Conservation (phyloP, 129 eudicot species). For the Dittrichia graveolens region DNA sequence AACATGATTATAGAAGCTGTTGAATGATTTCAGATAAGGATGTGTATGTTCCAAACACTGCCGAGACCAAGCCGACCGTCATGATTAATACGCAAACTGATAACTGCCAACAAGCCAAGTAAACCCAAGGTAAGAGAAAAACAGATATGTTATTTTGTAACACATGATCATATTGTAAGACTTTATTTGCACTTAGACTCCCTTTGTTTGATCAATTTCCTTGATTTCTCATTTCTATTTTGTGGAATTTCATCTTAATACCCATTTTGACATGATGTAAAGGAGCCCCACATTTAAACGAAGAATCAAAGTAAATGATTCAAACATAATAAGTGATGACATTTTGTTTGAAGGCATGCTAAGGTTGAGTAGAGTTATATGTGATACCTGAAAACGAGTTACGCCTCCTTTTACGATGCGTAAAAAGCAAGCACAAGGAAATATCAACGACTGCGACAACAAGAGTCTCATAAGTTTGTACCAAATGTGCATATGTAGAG, state of each 20-base stretch:
- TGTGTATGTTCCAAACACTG: conserved; percentile 66
- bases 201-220: not conserved
- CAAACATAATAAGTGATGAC: not conserved
- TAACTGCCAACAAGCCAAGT: conserved; percentile 37
- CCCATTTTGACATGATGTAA: not conserved
- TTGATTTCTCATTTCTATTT: not conserved
- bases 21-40: conserved; percentile 57
- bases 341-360: not conserved
- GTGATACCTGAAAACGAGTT: conserved; percentile 59
- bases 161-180: not conserved
- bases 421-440: conserved; percentile 87
- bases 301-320: conserved; percentile 6
- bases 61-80: conserved; percentile 52
- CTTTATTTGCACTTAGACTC: not conserved
- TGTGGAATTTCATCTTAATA: not conserved
- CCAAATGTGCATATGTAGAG: not conserved
- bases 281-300: not conserved
- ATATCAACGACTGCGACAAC: conserved; percentile 69
- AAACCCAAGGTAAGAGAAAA: conserved; percentile 2
- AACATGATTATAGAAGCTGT: conserved; percentile 29
- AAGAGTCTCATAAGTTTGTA: not conserved
- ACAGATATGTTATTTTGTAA: not conserved
- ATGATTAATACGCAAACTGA: conserved; percentile 50
- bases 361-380: not conserved
- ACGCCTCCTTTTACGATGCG: conserved; percentile 61